A percentile compares a stretch with the other conserved stretches of the same genome.
Conservation (phyloP, 371 early-diverging fungal genomes). For the Synchytrium microbalum region DNA sequence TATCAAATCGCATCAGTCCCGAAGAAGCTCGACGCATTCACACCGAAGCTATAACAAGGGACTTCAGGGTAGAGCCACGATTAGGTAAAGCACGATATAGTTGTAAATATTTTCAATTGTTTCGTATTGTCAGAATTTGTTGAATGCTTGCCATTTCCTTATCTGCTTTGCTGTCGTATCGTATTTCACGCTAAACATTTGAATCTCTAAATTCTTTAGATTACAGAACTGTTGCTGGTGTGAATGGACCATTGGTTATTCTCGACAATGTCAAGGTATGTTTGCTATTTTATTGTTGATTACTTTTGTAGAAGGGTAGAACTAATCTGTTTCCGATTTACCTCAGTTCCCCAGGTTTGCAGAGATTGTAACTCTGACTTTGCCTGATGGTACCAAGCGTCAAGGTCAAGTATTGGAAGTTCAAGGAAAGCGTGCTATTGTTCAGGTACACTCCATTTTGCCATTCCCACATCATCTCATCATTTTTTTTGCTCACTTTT, state of each 20-base stretch:
- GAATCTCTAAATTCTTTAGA: slow-evolving; percentile 65
- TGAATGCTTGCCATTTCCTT: no score
- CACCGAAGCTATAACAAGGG: slow-evolving; percentile 74
- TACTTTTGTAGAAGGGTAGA: no score
- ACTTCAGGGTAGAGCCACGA: slow-evolving; percentile 82
- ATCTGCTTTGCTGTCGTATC: no score
- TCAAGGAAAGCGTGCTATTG: slow-evolving; percentile 95
- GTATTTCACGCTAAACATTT: neutral
- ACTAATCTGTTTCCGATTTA: neutral
- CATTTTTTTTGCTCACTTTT: neutral
- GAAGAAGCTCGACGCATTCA: slow-evolving; percentile 18
- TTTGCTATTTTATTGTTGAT: neutral
- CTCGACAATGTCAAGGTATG: slow-evolving; percentile 95
- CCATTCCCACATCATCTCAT: neutral
- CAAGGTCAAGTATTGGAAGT: slow-evolving; percentile 99
- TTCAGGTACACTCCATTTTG: slow-evolving; percentile 85
- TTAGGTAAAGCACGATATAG: slow-evolving; percentile 54
- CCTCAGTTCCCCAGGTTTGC: slow-evolving; percentile 89
- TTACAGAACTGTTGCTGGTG: slow-evolving; percentile 98
- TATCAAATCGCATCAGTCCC: neutral
- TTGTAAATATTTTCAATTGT: slow-evolving; percentile 6
- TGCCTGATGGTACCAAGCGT: slow-evolving; percentile 94
- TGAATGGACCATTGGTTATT: slow-evolving; percentile 99
- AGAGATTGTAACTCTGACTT: slow-evolving; percentile 97
- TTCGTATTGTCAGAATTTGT: no score